phyloP scores from a whole-genome alignment of 1,284 basidiomycete genomes.

The Volvariella surrecta region DNA sequence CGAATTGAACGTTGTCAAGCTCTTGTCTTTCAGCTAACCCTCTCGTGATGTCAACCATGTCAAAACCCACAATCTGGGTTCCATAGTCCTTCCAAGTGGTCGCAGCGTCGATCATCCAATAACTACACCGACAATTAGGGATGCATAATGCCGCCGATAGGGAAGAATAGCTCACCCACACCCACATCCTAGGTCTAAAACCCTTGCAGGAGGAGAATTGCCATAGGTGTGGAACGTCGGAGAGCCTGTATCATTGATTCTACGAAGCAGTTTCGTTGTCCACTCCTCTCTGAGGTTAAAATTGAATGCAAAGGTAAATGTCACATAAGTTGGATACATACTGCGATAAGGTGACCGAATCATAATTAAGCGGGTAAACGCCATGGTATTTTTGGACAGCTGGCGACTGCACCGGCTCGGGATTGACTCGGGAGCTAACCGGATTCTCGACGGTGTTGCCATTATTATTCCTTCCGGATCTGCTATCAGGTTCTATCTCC shows the following conservation, averaged over 20 bases:
- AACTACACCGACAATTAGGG: slow-evolving; percentile 16
- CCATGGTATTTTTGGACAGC: slow-evolving; percentile 6
- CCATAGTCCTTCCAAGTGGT: slow-evolving; percentile 41
- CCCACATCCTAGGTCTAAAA: slow-evolving; percentile 69
- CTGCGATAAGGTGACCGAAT: slow-evolving; percentile 46
- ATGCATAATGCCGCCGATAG: slow-evolving; percentile 42
- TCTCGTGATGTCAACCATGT: slow-evolving; percentile 46
- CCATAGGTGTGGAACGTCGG: slow-evolving; percentile 54
- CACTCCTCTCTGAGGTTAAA: slow-evolving; percentile 41
- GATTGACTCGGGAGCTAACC: too few species aligned
- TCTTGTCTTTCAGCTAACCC: slow-evolving; percentile 24
- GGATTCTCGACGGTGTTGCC: too few species aligned
- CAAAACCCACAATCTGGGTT: slow-evolving; percentile 51
- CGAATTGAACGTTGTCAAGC: slow-evolving; percentile 45
- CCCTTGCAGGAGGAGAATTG: slow-evolving; percentile 35
- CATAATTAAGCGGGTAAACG: slow-evolving; percentile 29
- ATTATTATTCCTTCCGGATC: too few species aligned
- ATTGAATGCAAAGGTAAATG: slow-evolving; percentile 2
- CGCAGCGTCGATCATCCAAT: slow-evolving; percentile 56
- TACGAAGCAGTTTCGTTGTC: slow-evolving; percentile 41
- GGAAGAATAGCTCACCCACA: slow-evolving; percentile 52
- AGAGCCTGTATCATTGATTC: slow-evolving; percentile 35
- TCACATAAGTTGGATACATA: slow-evolving; percentile 23
- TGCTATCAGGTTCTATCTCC: too few species aligned
- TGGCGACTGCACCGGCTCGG: too few species aligned